A percentile compares a stretch with the other conserved stretches of the same genome.
Conservation (phyloP, 495 filamentous ascomycete species). For the Annulohypoxylon bovei region DNA sequence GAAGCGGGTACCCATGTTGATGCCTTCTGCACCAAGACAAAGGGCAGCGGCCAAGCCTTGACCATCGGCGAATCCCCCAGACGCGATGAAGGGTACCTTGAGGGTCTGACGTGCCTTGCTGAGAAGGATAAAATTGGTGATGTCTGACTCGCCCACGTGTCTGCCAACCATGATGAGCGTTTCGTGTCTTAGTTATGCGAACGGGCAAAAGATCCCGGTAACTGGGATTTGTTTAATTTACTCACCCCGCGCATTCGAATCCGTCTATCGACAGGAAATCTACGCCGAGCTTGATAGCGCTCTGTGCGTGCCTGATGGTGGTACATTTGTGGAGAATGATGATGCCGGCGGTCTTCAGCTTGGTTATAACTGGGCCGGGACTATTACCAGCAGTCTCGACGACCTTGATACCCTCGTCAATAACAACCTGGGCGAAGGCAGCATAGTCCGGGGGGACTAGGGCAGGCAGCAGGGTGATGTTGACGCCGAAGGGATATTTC, state of each 20-base stretch:
- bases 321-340: slow-evolving; percentile 97
- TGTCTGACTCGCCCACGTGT: slow-evolving; percentile 90
- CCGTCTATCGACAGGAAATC: slow-evolving; percentile 97
- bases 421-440: slow-evolving; percentile 91
- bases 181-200: slow-evolving; percentile 27
- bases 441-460: slow-evolving; percentile 89
- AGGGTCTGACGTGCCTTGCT: slow-evolving; percentile 86
- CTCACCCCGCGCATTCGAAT: slow-evolving; percentile 95
- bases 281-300: slow-evolving; percentile 91
- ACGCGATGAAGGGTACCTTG: slow-evolving; percentile 91
- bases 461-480: slow-evolving; percentile 93
- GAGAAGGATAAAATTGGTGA: slow-evolving; percentile 97
- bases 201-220: slow-evolving; percentile 12
- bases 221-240: slow-evolving; percentile 19
- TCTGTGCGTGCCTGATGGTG: slow-evolving; percentile 91
- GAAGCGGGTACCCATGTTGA: slow-evolving; percentile 96
- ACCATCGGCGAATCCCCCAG: slow-evolving; percentile 94
- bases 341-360: slow-evolving; percentile 81
- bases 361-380: slow-evolving; percentile 88
- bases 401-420: slow-evolving; percentile 91
- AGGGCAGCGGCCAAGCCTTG: slow-evolving; percentile 94
- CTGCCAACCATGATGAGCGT: slow-evolving; percentile 38
- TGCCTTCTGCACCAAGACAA: slow-evolving; percentile 88
- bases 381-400: slow-evolving; percentile 98
- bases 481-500: slow-evolving; percentile 89